Base-by-base conservation (phyloP, 1,139 yeast species). In the Geotrichum aggregatum region DNA sequence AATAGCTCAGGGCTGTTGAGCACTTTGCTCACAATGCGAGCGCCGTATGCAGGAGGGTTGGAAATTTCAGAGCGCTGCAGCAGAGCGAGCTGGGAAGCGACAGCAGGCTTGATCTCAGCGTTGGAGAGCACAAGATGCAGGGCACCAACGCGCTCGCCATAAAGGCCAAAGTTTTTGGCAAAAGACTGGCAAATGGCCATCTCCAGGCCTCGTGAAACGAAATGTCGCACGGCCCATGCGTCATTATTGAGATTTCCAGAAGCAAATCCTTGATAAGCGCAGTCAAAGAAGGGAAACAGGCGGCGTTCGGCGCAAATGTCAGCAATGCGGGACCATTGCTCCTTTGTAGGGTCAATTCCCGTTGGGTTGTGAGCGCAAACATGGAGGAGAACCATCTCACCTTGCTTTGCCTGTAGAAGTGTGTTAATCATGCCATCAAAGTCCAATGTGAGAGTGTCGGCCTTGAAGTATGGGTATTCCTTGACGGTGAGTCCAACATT, bases 321-420 rank as follows among this genome's bases (percentile, higher is more conserved):
- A 58, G 83, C 76, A 49, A 91, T 86, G 63, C 77, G 69, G 55
- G 73, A 73, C 97, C 97, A 91, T 67, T 91, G 91, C 49, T 82
- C 86, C 47, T 71, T 70, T 11, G 87, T 77, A 57, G 95, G 94
- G 67, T 91, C 98, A 58, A 91, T 82, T 33, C 97, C 98, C 13
- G 97, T 91, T 40, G 98, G 98, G 71, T 91, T 91, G 74, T 91
- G 98, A 64, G 97, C 94, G 66, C 97, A 89, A 4, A 96, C 95
- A 71, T 91, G 98, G 56, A 91, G 76, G 52, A 91, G 72, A 35
- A 91, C 83, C 56, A 87, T 78, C 41, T 67, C 68, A 35, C 67
- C 67, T 1, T 61, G 59, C 22, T 52, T 39, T 33, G 48, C 71
- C 31, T 58, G 56, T 40, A 59, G 60, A 39, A 73, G 62, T 7